These are phyloP conservation scores for Pythium rhizo-oryzae DNA, from an alignment of 352 stramenopile species.

Conservation along the genomic window DNA sequence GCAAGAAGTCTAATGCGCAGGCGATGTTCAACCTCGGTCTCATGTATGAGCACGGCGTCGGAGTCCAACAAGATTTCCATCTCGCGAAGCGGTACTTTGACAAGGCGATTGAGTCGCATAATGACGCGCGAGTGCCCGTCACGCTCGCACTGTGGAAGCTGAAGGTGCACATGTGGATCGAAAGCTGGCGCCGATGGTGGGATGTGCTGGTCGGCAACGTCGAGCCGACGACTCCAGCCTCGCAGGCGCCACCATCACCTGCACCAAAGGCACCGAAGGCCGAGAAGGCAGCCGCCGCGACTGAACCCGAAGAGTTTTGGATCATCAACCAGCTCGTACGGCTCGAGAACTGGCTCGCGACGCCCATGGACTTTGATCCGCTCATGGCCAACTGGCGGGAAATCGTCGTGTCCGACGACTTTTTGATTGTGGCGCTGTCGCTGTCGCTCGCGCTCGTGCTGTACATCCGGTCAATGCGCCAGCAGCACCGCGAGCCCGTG, in stretches of 20 bases:
- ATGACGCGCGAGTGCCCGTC: slow-evolving; percentile 78
- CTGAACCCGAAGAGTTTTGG: slow-evolving; percentile 13
- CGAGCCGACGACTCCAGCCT: slow-evolving; percentile 17
- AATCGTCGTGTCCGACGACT: slow-evolving; percentile 64
- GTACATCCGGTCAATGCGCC: slow-evolving; percentile 73
- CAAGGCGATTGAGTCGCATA: slow-evolving; percentile 65
- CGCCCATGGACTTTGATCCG: not conserved
- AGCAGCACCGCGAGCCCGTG: slow-evolving; percentile 32
- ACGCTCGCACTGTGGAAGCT: slow-evolving; percentile 86
- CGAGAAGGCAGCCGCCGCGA: not conserved
- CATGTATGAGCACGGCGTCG: slow-evolving; percentile 88
- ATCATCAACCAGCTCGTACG: slow-evolving; percentile 25
- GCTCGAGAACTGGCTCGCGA: slow-evolving; percentile 27
- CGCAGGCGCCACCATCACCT: slow-evolving; percentile 8
- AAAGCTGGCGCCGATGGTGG: slow-evolving; percentile 65
- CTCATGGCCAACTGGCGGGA: slow-evolving; percentile 21
- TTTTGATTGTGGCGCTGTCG: slow-evolving; percentile 61
- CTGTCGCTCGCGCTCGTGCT: slow-evolving; percentile 68
- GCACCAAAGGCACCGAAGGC: not conserved
- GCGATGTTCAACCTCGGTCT: slow-evolving; percentile 92
- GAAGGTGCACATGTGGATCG: slow-evolving; percentile 52
- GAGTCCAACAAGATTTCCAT: slow-evolving; percentile 87
- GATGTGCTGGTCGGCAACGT: slow-evolving; percentile 61
- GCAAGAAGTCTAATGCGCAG: slow-evolving; percentile 84
- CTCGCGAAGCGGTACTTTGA: slow-evolving; percentile 93